These are phyloP conservation scores for Penicillium sp. DNA, from an alignment of 2,329 filamentous ascomycete species.

Conservation along the genomic window DNA sequence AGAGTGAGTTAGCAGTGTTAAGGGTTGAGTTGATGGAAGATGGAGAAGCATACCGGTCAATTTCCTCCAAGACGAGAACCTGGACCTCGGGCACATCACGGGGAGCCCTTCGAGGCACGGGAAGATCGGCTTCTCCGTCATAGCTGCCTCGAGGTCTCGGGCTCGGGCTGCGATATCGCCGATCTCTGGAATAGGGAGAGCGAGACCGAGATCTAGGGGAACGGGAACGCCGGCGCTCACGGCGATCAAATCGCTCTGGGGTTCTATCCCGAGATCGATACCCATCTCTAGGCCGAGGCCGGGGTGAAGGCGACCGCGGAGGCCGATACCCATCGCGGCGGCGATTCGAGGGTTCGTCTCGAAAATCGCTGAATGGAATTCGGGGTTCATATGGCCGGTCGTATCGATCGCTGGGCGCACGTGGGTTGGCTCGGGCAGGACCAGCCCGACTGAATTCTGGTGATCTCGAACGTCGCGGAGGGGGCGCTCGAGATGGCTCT, in stretches of 20 bases:
- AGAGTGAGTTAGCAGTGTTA: constrained; percentile 6
- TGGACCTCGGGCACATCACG: constrained; percentile 85
- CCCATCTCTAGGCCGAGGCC: constrained; percentile 63
- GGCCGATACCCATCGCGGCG: constrained; percentile 66
- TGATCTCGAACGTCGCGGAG: constrained; percentile 60
- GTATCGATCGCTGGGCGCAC: constrained; percentile 44
- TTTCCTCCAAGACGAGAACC: constrained; percentile 76
- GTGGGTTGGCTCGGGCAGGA: constrained; percentile 30
- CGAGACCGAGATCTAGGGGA: constrained; percentile 45
- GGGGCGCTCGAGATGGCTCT: constrained; percentile 37
- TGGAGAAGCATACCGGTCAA: constrained; percentile 54
- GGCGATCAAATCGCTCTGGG: constrained; percentile 54
- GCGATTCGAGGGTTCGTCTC: constrained; percentile 49
- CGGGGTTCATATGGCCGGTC: constrained; percentile 42
- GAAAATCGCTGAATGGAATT: constrained; percentile 49
- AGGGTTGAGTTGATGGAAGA: not conserved
- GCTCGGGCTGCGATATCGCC: constrained; percentile 69
- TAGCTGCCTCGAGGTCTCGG: constrained; percentile 58
- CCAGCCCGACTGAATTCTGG: constrained; percentile 58
- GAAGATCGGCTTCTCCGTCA: constrained; percentile 63
- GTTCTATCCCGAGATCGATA: constrained; percentile 52
- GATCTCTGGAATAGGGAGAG: constrained; percentile 60
- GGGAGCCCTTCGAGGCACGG: constrained; percentile 72
- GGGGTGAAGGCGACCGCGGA: constrained; percentile 58
- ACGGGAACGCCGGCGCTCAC: constrained; percentile 65